Evolutionary conservation across 306 rosid genomes (phyloP).

Genomic region (Vicia villosa): DNA sequence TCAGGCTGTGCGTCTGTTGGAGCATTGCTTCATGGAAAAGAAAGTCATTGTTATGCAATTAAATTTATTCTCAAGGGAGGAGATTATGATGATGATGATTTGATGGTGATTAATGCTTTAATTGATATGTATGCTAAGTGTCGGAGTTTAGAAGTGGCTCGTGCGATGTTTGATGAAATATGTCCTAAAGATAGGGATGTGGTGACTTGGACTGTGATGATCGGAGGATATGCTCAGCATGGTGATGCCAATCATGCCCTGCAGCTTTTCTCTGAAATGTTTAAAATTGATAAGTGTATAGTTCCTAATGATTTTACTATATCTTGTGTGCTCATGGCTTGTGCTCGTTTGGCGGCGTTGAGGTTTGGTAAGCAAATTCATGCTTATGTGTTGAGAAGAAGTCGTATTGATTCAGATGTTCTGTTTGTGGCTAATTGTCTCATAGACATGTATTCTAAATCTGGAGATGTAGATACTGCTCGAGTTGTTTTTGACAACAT

Average conservation of each 20-base stretch:
- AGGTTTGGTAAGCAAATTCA: constrained; percentile 72
- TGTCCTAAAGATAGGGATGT: constrained; percentile 56
- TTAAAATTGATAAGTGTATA: constrained; percentile 41
- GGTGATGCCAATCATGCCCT: constrained; percentile 82
- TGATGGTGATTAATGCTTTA: constrained; percentile 75
- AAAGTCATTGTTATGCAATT: constrained; percentile 71
- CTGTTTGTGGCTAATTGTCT: constrained; percentile 77
- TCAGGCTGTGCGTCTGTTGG: constrained; percentile 82
- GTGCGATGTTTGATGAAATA: constrained; percentile 58
- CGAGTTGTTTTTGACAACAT: constrained; percentile 61
- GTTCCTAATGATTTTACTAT: constrained; percentile 84
- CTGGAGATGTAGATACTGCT: constrained; percentile 79
- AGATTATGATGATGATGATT: constrained; percentile 55
- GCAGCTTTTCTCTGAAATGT: constrained; percentile 70
- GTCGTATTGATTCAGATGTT: constrained; percentile 46
- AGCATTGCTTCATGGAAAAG: constrained; percentile 70
- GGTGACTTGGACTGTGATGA: constrained; percentile 90
- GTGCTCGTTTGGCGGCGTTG: constrained; percentile 78
- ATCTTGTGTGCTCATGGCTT: constrained; percentile 84
- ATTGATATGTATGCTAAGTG: constrained; percentile 94
- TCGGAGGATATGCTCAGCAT: constrained; percentile 91
- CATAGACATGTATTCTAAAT: constrained; percentile 84
- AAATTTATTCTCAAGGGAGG: constrained; percentile 53
- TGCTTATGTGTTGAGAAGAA: constrained; percentile 65
- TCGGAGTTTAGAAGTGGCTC: constrained; percentile 51